Percentiles rank a stretch among this genome's conserved stretches.
Conservation (phyloP, 2,329 filamentous ascomycete species). For the Penicillium polonicum region DNA sequence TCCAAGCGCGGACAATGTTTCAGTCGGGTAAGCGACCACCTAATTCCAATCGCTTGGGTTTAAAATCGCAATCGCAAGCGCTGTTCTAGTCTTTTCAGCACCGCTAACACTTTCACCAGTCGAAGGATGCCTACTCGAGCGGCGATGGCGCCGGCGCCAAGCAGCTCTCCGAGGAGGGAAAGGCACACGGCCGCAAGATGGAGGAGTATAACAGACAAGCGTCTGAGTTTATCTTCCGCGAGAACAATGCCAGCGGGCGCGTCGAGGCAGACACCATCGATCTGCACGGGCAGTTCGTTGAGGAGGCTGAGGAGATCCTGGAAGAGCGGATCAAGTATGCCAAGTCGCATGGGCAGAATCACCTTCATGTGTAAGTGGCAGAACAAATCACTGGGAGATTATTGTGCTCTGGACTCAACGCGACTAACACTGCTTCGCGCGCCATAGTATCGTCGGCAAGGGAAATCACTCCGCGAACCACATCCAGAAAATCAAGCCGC, state of each 20-base stretch:
- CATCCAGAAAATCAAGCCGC: constrained; percentile 93
- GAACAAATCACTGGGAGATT: too few species aligned
- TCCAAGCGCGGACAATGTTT: constrained; percentile 75
- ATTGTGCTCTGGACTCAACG: not conserved
- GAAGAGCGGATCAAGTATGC: constrained; percentile 82
- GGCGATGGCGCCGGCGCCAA: constrained; percentile 86
- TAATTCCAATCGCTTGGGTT: not conserved
- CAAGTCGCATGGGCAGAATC: constrained; percentile 68
- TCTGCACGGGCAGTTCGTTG: constrained; percentile 89
- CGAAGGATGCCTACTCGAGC: constrained; percentile 70
- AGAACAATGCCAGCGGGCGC: constrained; percentile 79
- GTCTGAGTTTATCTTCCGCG: constrained; percentile 89
- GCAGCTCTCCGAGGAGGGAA: constrained; percentile 78
- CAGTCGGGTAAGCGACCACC: constrained; percentile 55
- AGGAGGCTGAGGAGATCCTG: constrained; percentile 89
- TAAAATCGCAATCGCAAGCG: not conserved
- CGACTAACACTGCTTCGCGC: not conserved
- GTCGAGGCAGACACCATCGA: constrained; percentile 83
- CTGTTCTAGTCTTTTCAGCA: not conserved
- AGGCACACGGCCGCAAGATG: constrained; percentile 78
- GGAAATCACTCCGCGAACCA: constrained; percentile 82
- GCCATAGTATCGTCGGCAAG: constrained; percentile 76
- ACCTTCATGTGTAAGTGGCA: constrained; percentile 71
- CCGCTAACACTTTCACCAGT: constrained; percentile 45
- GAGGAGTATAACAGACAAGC: constrained; percentile 88